Conservation (phyloP, 225 moss, liverwort and hornwort genomes). For the Polytrichum formosum region DNA sequence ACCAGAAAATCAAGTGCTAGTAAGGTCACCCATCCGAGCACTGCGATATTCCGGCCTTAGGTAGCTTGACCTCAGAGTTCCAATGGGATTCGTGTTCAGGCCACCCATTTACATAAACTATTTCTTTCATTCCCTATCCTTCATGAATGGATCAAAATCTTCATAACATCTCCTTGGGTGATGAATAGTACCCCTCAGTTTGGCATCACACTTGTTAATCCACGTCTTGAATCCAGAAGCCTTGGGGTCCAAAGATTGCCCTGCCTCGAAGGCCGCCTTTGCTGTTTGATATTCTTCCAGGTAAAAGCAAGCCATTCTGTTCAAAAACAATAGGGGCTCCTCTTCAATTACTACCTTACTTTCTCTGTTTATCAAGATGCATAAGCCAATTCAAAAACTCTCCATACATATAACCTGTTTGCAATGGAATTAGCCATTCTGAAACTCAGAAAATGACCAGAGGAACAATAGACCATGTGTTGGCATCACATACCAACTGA, state of each 20-base stretch:
- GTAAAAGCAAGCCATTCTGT: slow-evolving; percentile 77
- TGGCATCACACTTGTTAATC: slow-evolving; percentile 73
- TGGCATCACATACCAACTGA: too few relatives aligned
- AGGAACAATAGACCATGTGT: too few relatives aligned
- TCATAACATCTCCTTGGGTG: not conserved
- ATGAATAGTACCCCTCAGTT: slow-evolving; percentile 57
- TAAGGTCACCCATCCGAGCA: too few relatives aligned
- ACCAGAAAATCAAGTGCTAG: too few relatives aligned
- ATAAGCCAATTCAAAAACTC: not conserved
- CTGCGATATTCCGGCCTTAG: too few relatives aligned
- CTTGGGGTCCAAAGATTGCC: slow-evolving; percentile 60
- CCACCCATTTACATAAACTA: not conserved
- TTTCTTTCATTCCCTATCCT: not conserved
- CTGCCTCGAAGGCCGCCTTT: slow-evolving; percentile 76
- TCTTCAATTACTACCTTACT: not conserved
- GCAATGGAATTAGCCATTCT: too few relatives aligned
- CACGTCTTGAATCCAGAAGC: slow-evolving; percentile 49
- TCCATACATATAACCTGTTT: too few relatives aligned
- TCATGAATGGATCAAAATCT: not conserved
- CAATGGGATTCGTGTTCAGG: not conserved
- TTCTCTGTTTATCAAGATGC: not conserved
- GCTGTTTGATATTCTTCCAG: slow-evolving; percentile 84
- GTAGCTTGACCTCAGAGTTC: too few relatives aligned
- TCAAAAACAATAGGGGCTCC: not conserved
- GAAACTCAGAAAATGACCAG: too few relatives aligned